Percentiles rank a stretch among this genome's conserved stretches.
Evolutionary conservation across 2,329 filamentous ascomycete genomes (phyloP).

Genomic region (Sclerotinia borealis): DNA sequence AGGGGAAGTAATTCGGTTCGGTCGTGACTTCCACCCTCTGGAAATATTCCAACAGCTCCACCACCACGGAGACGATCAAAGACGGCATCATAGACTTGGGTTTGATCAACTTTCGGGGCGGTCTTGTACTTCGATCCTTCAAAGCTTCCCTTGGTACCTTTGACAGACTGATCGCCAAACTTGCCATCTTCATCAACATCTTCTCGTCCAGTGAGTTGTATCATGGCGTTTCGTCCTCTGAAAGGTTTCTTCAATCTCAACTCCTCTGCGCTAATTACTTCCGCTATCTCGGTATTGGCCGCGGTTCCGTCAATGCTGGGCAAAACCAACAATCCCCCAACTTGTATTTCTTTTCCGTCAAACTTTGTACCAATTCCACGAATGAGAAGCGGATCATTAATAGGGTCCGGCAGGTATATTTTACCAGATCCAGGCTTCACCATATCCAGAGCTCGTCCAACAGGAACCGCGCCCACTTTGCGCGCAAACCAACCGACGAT

Average conservation of each 20-base stretch:
- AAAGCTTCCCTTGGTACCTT: constrained; percentile 43
- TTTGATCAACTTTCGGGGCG: constrained; percentile 90
- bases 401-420: constrained; percentile 83
- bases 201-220: constrained; percentile 75
- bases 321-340: constrained; percentile 79
- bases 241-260: constrained; percentile 83
- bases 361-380: constrained; percentile 74
- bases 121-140: constrained; percentile 77
- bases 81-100: constrained; percentile 85
- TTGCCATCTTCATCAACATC: constrained; percentile 60
- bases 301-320: constrained; percentile 73
- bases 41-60: constrained; percentile 93
- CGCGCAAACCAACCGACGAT: constrained; percentile 86
- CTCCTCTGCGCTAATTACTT: constrained; percentile 75
- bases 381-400: constrained; percentile 62
- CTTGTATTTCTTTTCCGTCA: constrained; percentile 60
- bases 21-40: constrained; percentile 93
- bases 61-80: constrained; percentile 74
- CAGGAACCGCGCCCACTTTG: constrained; percentile 84
- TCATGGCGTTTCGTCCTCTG: constrained; percentile 66
- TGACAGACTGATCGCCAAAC: constrained; percentile 12
- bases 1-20: constrained; percentile 84
- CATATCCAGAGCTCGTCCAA: constrained; percentile 83
- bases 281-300: constrained; percentile 75
- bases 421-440: constrained; percentile 73